Percentiles rank a stretch among this genome's conserved stretches.
Evolutionary conservation across 2,329 filamentous ascomycete genomes (phyloP).

Genomic region (Cordyceps fumosorosea): DNA sequence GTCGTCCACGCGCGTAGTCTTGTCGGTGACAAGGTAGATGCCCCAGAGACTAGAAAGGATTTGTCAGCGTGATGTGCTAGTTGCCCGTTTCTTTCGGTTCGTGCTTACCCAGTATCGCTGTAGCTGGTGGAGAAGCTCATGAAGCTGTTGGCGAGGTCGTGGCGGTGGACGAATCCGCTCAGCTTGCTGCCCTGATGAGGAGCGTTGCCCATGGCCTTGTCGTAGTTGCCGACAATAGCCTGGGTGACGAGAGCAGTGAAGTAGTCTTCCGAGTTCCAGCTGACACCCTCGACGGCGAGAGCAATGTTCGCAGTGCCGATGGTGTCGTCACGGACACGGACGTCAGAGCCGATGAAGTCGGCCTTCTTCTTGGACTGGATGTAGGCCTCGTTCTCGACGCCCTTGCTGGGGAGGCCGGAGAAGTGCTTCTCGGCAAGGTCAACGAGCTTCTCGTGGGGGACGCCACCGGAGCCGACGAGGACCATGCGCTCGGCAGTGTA

Average conservation of each 20-base stretch:
- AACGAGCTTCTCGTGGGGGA: slow-evolving; percentile 90
- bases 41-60: slow-evolving; percentile 75
- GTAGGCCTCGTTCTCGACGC: slow-evolving; percentile 67
- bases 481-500: slow-evolving; percentile 99
- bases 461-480: slow-evolving; percentile 87
- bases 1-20: slow-evolving; percentile 81
- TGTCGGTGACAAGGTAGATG: slow-evolving; percentile 95
- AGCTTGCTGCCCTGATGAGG: slow-evolving; percentile 98
- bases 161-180: slow-evolving; percentile 86
- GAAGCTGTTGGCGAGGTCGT: slow-evolving; percentile 98
- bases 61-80: slow-evolving; percentile 18
- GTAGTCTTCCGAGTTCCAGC: slow-evolving; percentile 99
- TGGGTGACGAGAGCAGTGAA: slow-evolving; percentile 96
- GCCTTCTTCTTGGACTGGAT: slow-evolving; percentile 78
- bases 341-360: slow-evolving; percentile 93
- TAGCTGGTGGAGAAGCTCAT: slow-evolving; percentile 99
- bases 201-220: slow-evolving; percentile 96
- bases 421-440: slow-evolving; percentile 97
- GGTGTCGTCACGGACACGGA: slow-evolving; percentile 92
- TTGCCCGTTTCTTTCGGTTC: no score
- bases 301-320: slow-evolving; percentile 96
- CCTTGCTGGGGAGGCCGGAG: slow-evolving; percentile 66
- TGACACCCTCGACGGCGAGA: slow-evolving; percentile 97
- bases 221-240: slow-evolving; percentile 99
- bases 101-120: slow-evolving; percentile 88